These are phyloP conservation scores for Lepiota brunneoincarnata DNA, from an alignment of 768 basidiomycete genomes.

Conservation along the genomic window DNA sequence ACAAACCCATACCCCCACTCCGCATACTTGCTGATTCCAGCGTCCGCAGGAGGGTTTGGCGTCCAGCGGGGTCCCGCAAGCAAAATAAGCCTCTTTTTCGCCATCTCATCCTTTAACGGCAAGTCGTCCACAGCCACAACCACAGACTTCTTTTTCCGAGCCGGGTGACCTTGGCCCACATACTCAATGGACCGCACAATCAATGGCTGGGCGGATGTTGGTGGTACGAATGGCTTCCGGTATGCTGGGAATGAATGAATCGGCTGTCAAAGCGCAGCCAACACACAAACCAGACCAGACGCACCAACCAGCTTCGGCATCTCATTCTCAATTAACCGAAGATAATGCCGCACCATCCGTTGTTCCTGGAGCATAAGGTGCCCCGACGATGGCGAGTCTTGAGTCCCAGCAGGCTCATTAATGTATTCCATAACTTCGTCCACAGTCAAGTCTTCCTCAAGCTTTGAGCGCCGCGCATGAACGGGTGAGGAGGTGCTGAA, in stretches of 20 bases:
- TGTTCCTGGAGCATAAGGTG: conserved; percentile 76
- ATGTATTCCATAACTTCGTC: conserved; percentile 44
- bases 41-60: conserved; percentile 65
- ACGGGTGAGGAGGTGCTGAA: conserved; percentile 26
- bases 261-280: conserved; percentile 3
- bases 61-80: conserved; percentile 90
- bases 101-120: conserved; percentile 58
- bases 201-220: conserved; percentile 53
- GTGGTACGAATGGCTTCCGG: conserved; percentile 76
- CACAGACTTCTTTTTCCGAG: conserved; percentile 64
- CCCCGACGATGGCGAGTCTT: conserved; percentile 68
- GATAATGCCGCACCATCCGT: conserved; percentile 69
- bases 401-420: conserved; percentile 41
- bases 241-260: conserved; percentile 49
- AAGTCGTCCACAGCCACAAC: conserved; percentile 74
- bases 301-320: conserved; percentile 83
- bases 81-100: conserved; percentile 82
- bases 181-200: conserved; percentile 76
- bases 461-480: conserved; percentile 31
- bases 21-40: conserved; percentile 52
- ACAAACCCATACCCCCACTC: conserved; percentile 73
- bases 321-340: conserved; percentile 87
- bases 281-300: conserved; percentile 12
- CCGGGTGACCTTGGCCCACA: conserved; percentile 75
- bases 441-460: conserved; percentile 37